Conservation (phyloP, 2,329 filamentous ascomycete genomes). For the Leptosphaerulina australis region DNA sequence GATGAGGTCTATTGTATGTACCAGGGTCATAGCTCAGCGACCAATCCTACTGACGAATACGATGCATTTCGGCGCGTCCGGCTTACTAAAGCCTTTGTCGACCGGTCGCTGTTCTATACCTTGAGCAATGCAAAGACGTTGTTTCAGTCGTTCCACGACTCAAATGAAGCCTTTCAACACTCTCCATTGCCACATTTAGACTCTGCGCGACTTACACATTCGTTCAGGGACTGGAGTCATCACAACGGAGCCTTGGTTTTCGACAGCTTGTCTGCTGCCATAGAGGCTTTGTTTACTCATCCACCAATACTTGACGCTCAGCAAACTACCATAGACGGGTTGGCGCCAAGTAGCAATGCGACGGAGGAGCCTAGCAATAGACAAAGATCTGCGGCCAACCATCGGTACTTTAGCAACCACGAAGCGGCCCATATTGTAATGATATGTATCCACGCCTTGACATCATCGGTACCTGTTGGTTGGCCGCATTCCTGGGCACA, state of each 20-base stretch:
- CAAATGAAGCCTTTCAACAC: conserved; percentile 26
- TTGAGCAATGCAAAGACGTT: conserved; percentile 42
- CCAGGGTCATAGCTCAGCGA: conserved; percentile 18
- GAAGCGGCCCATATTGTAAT: conserved; percentile 52
- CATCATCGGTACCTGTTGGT: conserved; percentile 40
- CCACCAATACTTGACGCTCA: conserved; percentile 42
- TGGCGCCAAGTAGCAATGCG: conserved; percentile 22
- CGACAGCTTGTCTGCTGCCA: conserved; percentile 43
- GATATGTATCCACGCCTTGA: conserved; percentile 51
- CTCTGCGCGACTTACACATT: conserved; percentile 34
- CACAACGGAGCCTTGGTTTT: conserved; percentile 46
- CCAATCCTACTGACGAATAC: conserved; percentile 28
- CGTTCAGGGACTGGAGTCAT: conserved; percentile 44
- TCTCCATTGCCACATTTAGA: conserved; percentile 47
- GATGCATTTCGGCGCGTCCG: conserved; percentile 23
- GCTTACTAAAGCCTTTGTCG: conserved; percentile 32
- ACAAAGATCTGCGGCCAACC: not conserved
- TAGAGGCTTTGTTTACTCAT: conserved; percentile 43
- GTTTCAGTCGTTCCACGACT: conserved; percentile 44
- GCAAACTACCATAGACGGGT: conserved; percentile 30
- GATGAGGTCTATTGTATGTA: conserved; percentile 26
- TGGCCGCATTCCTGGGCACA: conserved; percentile 42
- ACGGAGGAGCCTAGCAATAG: not conserved
- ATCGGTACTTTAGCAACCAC: conserved; percentile 37
- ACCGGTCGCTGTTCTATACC: conserved; percentile 44